These are phyloP conservation scores for Suillus decipiens DNA, from an alignment of 768 basidiomycete species.

Conservation along the genomic window DNA sequence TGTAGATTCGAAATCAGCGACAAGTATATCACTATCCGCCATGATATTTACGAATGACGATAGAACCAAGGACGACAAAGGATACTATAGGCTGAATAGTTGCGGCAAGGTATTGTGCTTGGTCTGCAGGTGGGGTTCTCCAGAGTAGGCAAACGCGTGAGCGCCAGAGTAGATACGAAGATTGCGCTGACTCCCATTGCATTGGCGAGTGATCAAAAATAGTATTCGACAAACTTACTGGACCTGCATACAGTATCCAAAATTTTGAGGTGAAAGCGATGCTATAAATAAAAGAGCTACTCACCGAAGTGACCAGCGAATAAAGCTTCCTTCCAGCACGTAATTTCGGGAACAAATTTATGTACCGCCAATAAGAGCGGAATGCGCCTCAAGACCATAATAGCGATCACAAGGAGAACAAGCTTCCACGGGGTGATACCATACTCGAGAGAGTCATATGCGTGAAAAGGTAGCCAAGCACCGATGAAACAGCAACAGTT, in stretches of 20 bases:
- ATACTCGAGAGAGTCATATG: slow-evolving; percentile 56
- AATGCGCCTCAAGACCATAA: slow-evolving; percentile 78
- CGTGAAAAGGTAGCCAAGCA: slow-evolving; percentile 76
- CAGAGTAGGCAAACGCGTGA: slow-evolving; percentile 59
- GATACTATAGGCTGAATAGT: slow-evolving; percentile 81
- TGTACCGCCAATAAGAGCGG: slow-evolving; percentile 79
- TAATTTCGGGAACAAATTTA: slow-evolving; percentile 85
- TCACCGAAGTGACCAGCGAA: slow-evolving; percentile 91
- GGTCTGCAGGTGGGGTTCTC: slow-evolving; percentile 59
- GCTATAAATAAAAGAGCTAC: slow-evolving; percentile 15
- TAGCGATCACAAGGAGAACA: slow-evolving; percentile 60
- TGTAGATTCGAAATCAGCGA: background rate
- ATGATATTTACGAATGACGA: slow-evolving; percentile 67
- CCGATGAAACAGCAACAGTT: slow-evolving; percentile 85
- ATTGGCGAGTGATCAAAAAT: background rate
- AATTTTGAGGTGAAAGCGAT: background rate
- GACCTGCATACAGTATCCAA: slow-evolving; percentile 38
- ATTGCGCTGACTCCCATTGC: slow-evolving; percentile 88
- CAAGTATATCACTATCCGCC: background rate
- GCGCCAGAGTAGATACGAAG: slow-evolving; percentile 80
- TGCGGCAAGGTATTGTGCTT: slow-evolving; percentile 70
- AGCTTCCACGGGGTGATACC: slow-evolving; percentile 74
- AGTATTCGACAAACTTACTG: slow-evolving; percentile 39
- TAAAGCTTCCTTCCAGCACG: slow-evolving; percentile 79
- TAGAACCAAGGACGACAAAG: slow-evolving; percentile 86